Base-by-base conservation (phyloP, 2,329 filamentous ascomycete genomes). In the Calonectria pseudoturangicola region DNA sequence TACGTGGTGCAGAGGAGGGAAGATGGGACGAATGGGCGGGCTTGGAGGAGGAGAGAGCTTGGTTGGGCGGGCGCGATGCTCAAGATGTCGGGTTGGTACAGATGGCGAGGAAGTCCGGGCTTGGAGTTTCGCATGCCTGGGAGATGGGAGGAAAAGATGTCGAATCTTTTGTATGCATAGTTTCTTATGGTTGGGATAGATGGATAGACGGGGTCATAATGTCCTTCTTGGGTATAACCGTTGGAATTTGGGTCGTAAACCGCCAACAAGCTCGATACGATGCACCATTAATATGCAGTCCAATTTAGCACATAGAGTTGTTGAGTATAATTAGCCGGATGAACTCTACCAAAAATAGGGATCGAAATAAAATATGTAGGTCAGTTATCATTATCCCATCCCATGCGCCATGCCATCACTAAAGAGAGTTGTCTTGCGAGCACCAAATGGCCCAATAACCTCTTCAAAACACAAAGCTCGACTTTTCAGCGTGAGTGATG, bases 11-110 rank as follows among this genome's bases (percentile, higher is more conserved):
- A 84, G 76, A 74, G 75, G 41, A 71, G 77, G 1, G 69, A 70
- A 0, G 81, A 81, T 60, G 81, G 83, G 5, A 70, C 77, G 0
- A 77, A 76, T 62, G 81, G 77, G 0, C 83, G 76, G 75, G 83
- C 82, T 9, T 89, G 87, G 87, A 82, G 81, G 62, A 85, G 82
- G 66, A 80, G 83, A 66, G 80, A 85, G 79, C 76, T 89, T 10
- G 88, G 88, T 1, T 89, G 87, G 88, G 64, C 73, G 25, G 87
- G 88, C 2, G 88, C 87, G 0, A 81, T 84, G 41, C 86, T 85
- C 82, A 83, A 83, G 68, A 83, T 86, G 36, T 79, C 84, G 47
- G 82, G 84, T 63, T 84, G 82, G 73, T 84, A 84, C 54, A 58
- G 77, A 5, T 78, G 73, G 78, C 78, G 76, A 33, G 79, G 80